Conservation (phyloP, 1,284 basidiomycete species). For the Leccinum pachyderme region DNA sequence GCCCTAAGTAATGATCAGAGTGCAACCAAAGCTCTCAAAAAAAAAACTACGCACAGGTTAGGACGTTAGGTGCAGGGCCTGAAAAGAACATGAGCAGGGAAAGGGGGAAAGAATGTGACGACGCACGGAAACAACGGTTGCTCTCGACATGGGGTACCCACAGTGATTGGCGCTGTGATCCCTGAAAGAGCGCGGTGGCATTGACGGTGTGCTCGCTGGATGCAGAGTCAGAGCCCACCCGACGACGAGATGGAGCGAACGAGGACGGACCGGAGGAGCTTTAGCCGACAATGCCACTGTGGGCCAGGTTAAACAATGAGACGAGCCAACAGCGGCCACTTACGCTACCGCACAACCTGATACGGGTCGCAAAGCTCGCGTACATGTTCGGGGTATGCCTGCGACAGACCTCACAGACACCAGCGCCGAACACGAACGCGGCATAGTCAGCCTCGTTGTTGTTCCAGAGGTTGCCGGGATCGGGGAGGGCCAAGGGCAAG, state of each 20-base stretch:
- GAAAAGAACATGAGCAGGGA: background rate
- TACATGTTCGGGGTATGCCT: slow-evolving; percentile 37
- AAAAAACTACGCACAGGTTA: slow-evolving; percentile 9
- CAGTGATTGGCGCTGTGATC: background rate
- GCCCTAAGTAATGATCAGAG: slow-evolving; percentile 20
- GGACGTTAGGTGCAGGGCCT: background rate
- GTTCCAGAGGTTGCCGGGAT: slow-evolving; percentile 36
- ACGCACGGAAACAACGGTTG: slow-evolving; percentile 21
- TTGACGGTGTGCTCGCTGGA: slow-evolving; percentile 17
- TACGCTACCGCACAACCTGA: slow-evolving; percentile 46
- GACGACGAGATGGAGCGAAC: background rate
- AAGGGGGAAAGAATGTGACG: background rate
- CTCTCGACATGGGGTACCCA: slow-evolving; percentile 26
- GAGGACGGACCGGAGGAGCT: slow-evolving; percentile 15
- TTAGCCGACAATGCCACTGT: slow-evolving; percentile 23
- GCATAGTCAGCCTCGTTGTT: slow-evolving; percentile 48
- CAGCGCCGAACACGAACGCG: slow-evolving; percentile 58
- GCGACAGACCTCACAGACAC: slow-evolving; percentile 55
- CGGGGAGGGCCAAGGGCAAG: slow-evolving; percentile 35
- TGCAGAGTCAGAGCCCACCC: background rate
- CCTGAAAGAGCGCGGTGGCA: background rate
- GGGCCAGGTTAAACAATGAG: background rate
- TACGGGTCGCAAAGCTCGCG: slow-evolving; percentile 43
- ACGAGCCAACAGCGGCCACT: slow-evolving; percentile 13
- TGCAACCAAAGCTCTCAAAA: background rate